phyloP scores from a whole-genome alignment of 2,329 filamentous ascomycete species.

The Penicillium sp. region DNA sequence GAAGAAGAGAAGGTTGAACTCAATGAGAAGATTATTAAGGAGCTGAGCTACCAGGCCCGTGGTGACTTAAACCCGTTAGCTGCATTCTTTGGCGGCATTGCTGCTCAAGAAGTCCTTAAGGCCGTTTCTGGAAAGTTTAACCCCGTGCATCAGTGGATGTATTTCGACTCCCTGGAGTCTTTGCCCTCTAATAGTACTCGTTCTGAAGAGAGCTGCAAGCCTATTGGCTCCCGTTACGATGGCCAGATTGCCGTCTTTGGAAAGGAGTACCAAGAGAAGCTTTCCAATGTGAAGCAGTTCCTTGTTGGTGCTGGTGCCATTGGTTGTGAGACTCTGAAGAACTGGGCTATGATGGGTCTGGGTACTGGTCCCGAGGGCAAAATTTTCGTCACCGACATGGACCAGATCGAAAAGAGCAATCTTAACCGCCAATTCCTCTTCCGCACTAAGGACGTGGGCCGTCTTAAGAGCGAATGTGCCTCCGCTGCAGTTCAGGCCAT shows the following conservation, averaged over 20 bases:
- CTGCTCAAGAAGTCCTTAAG: slow-evolving; percentile 94
- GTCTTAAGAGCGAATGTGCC: slow-evolving; percentile 95
- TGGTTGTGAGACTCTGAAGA: slow-evolving; percentile 98
- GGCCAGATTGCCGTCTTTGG: slow-evolving; percentile 97
- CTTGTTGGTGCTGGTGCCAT: slow-evolving; percentile 96
- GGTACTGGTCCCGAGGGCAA: slow-evolving; percentile 85
- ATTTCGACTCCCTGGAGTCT: slow-evolving; percentile 97
- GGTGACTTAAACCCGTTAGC: slow-evolving; percentile 92
- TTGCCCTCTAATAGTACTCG: slow-evolving; percentile 75
- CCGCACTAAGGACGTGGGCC: slow-evolving; percentile 88
- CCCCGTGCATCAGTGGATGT: slow-evolving; percentile 93
- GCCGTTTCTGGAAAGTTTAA: slow-evolving; percentile 97
- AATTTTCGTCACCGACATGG: slow-evolving; percentile 95
- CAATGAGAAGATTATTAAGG: slow-evolving; percentile 88
- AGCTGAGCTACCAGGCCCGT: slow-evolving; percentile 90
- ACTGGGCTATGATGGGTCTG: slow-evolving; percentile 98
- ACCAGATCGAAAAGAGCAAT: slow-evolving; percentile 98
- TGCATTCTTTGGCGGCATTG: slow-evolving; percentile 90
- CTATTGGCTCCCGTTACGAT: slow-evolving; percentile 84
- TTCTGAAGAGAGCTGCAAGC: slow-evolving; percentile 86
- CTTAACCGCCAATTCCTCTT: slow-evolving; percentile 97
- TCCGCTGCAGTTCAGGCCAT: slow-evolving; percentile 87
- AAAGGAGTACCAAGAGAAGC: slow-evolving; percentile 89
- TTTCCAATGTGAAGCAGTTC: slow-evolving; percentile 88
- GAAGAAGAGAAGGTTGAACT: slow-evolving; percentile 76